Evolutionary conservation across 768 basidiomycete species (phyloP), one percentile per base, ranked within the genome.

Genomic region (Dacryopinax primogenitus): DNA sequence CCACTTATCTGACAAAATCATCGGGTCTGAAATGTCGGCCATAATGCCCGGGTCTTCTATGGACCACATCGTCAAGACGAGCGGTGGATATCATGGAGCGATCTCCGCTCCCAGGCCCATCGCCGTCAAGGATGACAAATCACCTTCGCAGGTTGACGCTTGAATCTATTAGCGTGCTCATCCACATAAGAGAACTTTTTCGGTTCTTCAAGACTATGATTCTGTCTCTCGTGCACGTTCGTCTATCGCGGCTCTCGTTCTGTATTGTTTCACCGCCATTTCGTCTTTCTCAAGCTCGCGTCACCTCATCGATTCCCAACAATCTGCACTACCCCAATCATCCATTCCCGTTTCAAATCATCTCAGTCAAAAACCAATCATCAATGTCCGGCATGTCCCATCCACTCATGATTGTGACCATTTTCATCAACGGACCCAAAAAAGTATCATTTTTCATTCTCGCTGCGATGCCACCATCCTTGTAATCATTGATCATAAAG

Each of bases 41-140:
- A 23, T 58, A 23, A 26, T 58, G 30, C 26, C 9, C 26, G 51
- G 13, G 4, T 30, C 23, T 28, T 3, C 23, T 32, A 47, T 15
- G 13, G 45, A 47, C 9, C 45, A 13, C 9, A 18, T 30, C 9
- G 21, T 32, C 4, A 18, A 9, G 30, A 58, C 15, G 26, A 58
- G 21, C 30, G 9, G 26, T 30, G 18, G 9, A 11, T 21, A 58
- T 6, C 51, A 58, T 21, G 51, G 26, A 21, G 9, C 51, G 9
- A 26, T 58, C 30, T 58, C 51, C 32, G 51, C 51, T 58, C 51
- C 51, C 6, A 30, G 26, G 15, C 51, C 51, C 15, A 30, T 30
- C 30, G 51, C 51, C 18, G 21, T 58, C 26, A 58, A 58, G 51
- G 51, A 58, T 30, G 51, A 58, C 51, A 58, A 58, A 18, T 58